Percentiles rank a stretch among this genome's conserved stretches.
phyloP scores from a whole-genome alignment of 306 rosid genomes.

The Argentina anserina region DNA sequence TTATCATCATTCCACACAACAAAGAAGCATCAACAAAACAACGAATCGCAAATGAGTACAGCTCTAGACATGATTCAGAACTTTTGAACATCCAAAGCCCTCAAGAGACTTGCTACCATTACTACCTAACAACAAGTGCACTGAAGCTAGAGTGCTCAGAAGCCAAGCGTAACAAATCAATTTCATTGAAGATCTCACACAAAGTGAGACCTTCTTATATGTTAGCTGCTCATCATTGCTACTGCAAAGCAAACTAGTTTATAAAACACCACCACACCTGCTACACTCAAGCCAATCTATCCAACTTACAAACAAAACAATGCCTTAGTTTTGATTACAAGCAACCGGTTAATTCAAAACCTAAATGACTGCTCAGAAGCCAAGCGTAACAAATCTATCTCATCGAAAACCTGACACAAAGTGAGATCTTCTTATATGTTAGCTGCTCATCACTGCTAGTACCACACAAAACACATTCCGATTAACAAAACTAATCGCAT shows the following conservation, averaged over 20 bases:
- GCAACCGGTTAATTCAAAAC: background rate
- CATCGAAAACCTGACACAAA: slow-evolving; percentile 36
- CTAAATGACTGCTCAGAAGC: slow-evolving; percentile 43
- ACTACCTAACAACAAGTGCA: background rate
- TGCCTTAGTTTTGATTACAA: background rate
- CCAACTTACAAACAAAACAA: background rate
- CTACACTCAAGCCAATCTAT: too few species aligned
- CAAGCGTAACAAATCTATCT: slow-evolving; percentile 49
- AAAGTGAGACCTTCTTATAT: slow-evolving; percentile 9
- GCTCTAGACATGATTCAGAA: background rate
- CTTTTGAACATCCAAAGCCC: background rate
- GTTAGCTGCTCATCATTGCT: slow-evolving; percentile 21
- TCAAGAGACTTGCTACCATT: slow-evolving; percentile 50
- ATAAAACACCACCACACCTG: background rate
- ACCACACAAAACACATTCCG: background rate
- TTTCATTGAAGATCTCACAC: slow-evolving; percentile 40
- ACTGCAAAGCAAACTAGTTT: background rate
- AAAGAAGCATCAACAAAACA: background rate
- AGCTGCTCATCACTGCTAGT: slow-evolving; percentile 20
- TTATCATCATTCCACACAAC: background rate
- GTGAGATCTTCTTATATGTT: slow-evolving; percentile 14
- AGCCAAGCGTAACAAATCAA: slow-evolving; percentile 55
- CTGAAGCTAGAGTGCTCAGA: slow-evolving; percentile 29
- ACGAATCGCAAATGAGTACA: background rate
- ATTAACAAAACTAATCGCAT: background rate